phyloP scores from a whole-genome alignment of 2,329 filamentous ascomycete species.

The Penicillium sp. region DNA sequence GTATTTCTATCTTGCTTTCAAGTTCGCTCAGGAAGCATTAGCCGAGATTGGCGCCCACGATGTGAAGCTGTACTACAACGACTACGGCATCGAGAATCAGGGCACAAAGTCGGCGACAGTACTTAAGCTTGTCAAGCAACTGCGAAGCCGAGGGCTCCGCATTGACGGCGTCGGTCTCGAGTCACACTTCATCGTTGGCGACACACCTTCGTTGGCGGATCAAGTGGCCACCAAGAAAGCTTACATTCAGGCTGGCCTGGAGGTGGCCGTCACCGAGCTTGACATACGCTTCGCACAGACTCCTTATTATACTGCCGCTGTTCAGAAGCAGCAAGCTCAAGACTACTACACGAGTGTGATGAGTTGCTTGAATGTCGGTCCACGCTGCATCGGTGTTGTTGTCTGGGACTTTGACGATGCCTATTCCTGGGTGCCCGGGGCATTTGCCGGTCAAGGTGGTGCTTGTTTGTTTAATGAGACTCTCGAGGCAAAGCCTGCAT shows the following conservation, averaged over 20 bases:
- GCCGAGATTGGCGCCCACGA: constrained; percentile 20
- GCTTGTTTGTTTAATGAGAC: constrained; percentile 40
- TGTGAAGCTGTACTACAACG: constrained; percentile 37
- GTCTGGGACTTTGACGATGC: constrained; percentile 35
- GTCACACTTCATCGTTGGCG: constrained; percentile 40
- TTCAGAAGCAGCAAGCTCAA: constrained; percentile 18
- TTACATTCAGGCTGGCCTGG: constrained; percentile 32
- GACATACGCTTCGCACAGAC: constrained; percentile 40
- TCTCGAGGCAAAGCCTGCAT: constrained; percentile 39
- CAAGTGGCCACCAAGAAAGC: constrained; percentile 32
- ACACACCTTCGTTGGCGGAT: constrained; percentile 33
- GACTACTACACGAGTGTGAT: constrained; percentile 21
- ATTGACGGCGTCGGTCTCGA: constrained; percentile 46
- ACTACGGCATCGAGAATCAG: constrained; percentile 36
- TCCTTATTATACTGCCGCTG: constrained; percentile 15
- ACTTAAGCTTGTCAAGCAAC: constrained; percentile 26
- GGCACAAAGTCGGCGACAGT: constrained; percentile 29
- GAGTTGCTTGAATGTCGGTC: constrained; percentile 17
- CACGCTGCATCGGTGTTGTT: constrained; percentile 19
- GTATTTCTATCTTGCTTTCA: constrained; percentile 39
- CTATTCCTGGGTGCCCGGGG: constrained; percentile 36
- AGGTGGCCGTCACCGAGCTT: constrained; percentile 34
- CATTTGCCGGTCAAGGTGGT: constrained; percentile 31
- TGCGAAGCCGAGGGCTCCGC: constrained; percentile 27
- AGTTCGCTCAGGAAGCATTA: constrained; percentile 34